Evolutionary conservation across 345 rosid genomes (phyloP).

Genomic region (Pistacia atlantica): DNA sequence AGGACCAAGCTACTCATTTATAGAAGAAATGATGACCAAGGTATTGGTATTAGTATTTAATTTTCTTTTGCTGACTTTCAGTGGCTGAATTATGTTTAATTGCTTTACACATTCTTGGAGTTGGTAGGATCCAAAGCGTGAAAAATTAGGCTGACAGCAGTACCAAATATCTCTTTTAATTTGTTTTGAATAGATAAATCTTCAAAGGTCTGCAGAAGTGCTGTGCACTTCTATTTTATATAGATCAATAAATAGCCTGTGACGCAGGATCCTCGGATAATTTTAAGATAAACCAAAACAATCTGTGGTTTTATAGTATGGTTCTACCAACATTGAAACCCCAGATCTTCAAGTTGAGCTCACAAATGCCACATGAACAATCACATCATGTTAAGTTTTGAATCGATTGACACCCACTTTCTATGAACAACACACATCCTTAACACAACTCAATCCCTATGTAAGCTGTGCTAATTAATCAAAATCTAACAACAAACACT

Average conservation of each 20-base stretch:
- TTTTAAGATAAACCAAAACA: too few species aligned
- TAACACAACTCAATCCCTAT: background rate
- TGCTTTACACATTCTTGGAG: background rate
- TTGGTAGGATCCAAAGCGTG: background rate
- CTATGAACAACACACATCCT: background rate
- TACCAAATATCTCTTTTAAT: background rate
- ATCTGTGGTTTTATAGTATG: too few species aligned
- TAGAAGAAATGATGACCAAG: too few species aligned
- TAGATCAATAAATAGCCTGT: too few species aligned
- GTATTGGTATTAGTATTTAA: too few species aligned
- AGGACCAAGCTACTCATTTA: too few species aligned
- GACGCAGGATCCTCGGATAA: too few species aligned
- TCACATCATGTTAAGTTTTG: background rate
- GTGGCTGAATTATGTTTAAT: background rate
- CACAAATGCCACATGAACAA: background rate
- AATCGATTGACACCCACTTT: background rate
- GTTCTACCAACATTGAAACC: too few species aligned
- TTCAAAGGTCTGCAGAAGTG: too few species aligned
- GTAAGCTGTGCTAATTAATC: background rate
- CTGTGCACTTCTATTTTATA: too few species aligned
- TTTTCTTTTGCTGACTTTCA: background rate
- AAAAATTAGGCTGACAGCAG: background rate
- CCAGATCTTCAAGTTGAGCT: background rate
- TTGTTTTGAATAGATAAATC: too few species aligned
- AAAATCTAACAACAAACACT: background rate